These are phyloP conservation scores for Diospyros kaki DNA, from an alignment of 148 eudicot genomes.

Conservation along the genomic window DNA sequence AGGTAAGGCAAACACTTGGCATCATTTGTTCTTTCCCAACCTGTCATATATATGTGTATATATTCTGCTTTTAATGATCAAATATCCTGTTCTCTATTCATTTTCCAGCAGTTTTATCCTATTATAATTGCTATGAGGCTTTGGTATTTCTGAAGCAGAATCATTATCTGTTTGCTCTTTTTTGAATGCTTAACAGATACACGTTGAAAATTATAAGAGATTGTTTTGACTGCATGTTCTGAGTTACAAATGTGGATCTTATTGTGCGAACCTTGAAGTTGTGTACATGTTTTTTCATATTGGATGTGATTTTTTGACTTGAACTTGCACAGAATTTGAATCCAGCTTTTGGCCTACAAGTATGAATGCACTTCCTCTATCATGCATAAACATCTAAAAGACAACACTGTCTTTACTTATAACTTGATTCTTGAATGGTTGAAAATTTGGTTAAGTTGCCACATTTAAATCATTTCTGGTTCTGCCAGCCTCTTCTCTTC, in stretches of 20 bases:
- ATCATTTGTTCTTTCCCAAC: constrained; percentile 2
- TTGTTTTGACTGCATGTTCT: not conserved
- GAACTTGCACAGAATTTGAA: not conserved
- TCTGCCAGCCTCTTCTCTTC: not conserved
- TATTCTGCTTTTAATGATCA: constrained; percentile 2
- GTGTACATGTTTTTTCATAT: too few species aligned
- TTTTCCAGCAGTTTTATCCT: not conserved
- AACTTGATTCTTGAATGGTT: not conserved
- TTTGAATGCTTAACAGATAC: not conserved
- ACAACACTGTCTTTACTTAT: not conserved
- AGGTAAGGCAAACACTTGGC: constrained; percentile 29
- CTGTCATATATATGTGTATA: not conserved
- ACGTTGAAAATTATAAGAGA: not conserved
- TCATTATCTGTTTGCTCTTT: not conserved
- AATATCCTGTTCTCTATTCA: not conserved
- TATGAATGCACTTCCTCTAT: too few species aligned
- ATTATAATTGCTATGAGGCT: not conserved
- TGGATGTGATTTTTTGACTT: not conserved
- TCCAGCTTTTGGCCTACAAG: not conserved
- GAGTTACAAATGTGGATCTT: not conserved
- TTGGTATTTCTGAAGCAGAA: not conserved
- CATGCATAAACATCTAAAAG: too few species aligned
- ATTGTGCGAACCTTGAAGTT: not conserved
- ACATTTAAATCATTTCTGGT: not conserved
- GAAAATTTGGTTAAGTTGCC: not conserved